These are phyloP conservation scores for Chrysoporthe puriensis DNA, from an alignment of 2,329 filamentous ascomycete genomes.

Conservation along the genomic window DNA sequence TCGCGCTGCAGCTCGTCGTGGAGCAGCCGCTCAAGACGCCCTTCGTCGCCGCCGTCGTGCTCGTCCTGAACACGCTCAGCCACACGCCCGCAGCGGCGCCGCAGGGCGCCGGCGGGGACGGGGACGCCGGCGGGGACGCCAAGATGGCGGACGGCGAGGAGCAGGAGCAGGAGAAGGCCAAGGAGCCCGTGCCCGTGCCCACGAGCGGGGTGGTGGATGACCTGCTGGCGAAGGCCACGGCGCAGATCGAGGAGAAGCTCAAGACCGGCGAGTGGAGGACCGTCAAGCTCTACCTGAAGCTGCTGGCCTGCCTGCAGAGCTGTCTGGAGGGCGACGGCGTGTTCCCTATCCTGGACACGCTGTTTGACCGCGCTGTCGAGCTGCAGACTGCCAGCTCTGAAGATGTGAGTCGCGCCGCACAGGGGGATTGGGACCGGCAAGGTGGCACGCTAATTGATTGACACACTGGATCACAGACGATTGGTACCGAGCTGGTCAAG, in stretches of 20 bases:
- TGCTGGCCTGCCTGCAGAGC: slow-evolving; percentile 83
- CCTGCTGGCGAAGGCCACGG: slow-evolving; percentile 66
- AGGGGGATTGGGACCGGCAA: neutral
- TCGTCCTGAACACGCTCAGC: slow-evolving; percentile 75
- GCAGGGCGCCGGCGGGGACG: slow-evolving; percentile 15
- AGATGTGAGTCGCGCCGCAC: slow-evolving; percentile 65
- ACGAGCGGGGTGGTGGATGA: slow-evolving; percentile 67
- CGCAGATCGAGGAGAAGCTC: slow-evolving; percentile 68
- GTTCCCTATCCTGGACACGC: slow-evolving; percentile 81
- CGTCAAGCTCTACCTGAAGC: slow-evolving; percentile 87
- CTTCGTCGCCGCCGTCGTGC: slow-evolving; percentile 82
- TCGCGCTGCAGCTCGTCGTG: slow-evolving; percentile 74
- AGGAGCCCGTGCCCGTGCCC: slow-evolving; percentile 21
- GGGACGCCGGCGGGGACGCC: slow-evolving; percentile 20
- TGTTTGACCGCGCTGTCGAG: slow-evolving; percentile 91
- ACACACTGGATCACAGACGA: slow-evolving; percentile 49
- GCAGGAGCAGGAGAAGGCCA: neutral
- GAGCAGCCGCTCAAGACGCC: slow-evolving; percentile 99
- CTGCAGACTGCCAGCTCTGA: slow-evolving; percentile 91
- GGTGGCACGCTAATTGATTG: neutral
- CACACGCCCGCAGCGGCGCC: slow-evolving; percentile 46
- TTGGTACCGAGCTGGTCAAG: slow-evolving; percentile 88
- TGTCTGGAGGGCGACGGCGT: slow-evolving; percentile 83
- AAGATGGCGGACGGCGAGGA: slow-evolving; percentile 24
- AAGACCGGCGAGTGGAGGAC: slow-evolving; percentile 81